Base-by-base conservation (phyloP, 768 basidiomycete species). In the Strobilomyces dryophilus region DNA sequence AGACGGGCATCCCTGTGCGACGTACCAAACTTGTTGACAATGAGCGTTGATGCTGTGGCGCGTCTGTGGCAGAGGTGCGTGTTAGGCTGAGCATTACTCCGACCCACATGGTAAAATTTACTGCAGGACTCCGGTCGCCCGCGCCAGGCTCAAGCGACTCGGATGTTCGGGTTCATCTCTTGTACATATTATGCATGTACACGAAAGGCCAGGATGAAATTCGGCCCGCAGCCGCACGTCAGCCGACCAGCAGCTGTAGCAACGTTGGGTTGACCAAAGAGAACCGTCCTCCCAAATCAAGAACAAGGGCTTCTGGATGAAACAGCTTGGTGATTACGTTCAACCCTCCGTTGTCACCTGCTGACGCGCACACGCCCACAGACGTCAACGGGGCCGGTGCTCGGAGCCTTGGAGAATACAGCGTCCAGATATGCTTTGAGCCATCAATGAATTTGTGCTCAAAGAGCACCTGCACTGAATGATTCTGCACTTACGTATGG, bases 11-110 rank as follows among this genome's bases (percentile, higher is more conserved):
- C 24, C 24, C 24, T 24, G 24, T 24, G 24, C 24, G 24, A 24
- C 24, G 24, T 24, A 24, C 24, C 24, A 24, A 24, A 24, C 24
- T 4, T 4, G 24, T 45, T 39, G 44, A 47, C 45, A 53, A 58
- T 47, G 54, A 55, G 51, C 34, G 27, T 36, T 51, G 58, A 39
- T 40, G 41, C 24, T 44, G 43, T 26, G 37, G 21, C 40, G 42
- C 31, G 21, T 14, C 24, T 17, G 17, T 14, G 4, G n/a, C 20
- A 6, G 3, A 21, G 5, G 10, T 12, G 32, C 11, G 17, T 14
- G 15, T 36, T 26, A 52, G 50, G 45, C 39, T 47, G 37, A 40
- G 29, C 27, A 52, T 57, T 17, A 10, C 36, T 18, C 50, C 49
- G 55, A 45, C 3, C 21, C 35, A 15, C 26, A 40, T 8, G 35